These are phyloP conservation scores for Ulota crispa DNA, from an alignment of 225 moss, liverwort and hornwort genomes.

Conservation along the genomic window DNA sequence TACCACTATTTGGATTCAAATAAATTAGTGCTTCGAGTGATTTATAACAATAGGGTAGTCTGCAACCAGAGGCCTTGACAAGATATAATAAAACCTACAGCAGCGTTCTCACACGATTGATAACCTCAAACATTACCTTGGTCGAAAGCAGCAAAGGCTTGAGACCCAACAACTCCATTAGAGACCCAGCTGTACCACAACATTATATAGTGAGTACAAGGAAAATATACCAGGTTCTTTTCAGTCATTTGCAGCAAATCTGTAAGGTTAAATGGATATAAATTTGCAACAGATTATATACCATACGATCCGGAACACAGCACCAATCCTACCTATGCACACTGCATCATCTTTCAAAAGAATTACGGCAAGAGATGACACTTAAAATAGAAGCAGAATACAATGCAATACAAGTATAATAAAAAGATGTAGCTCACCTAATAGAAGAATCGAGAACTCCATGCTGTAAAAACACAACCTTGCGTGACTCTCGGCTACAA, in stretches of 20 bases:
- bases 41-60: background rate
- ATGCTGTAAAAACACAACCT: constrained; percentile 85
- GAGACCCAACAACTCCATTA: constrained; percentile 97
- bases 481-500: constrained; percentile 73
- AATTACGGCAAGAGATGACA: constrained; percentile 7
- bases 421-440: constrained; percentile 52
- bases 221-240: background rate
- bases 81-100: background rate
- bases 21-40: background rate
- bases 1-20: background rate
- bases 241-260: background rate
- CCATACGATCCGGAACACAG: background rate
- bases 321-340: background rate
- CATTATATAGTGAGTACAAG: constrained; percentile 10
- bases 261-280: background rate
- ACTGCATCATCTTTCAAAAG: background rate
- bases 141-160: constrained; percentile 95
- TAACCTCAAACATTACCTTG: constrained; percentile 49
- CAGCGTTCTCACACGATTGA: background rate
- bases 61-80: background rate
- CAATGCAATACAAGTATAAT: background rate
- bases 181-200: constrained; percentile 80
- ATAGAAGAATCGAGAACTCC: constrained; percentile 91
- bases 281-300: background rate
- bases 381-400: background rate